Evolutionary conservation across 1,139 yeast genomes (phyloP).

Genomic region (Taphrina confusa): DNA sequence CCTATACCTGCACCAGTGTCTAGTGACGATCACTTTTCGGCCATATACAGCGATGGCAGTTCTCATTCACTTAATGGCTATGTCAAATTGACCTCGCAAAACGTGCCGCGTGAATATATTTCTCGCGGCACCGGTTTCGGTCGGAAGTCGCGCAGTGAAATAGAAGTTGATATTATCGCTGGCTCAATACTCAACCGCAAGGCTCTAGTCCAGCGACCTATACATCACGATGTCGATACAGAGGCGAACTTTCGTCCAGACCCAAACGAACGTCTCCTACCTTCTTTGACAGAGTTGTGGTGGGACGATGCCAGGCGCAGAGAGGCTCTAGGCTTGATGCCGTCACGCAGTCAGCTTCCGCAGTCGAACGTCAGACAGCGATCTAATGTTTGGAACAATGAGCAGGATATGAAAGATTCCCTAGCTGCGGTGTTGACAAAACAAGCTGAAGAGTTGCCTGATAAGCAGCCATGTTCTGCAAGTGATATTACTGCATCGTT

Average conservation of each 20-base stretch:
- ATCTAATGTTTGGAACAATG: constrained; percentile 33
- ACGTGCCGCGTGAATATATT: constrained; percentile 33
- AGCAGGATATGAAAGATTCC: constrained; percentile 13
- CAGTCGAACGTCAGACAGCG: constrained; percentile 26
- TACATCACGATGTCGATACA: constrained; percentile 54
- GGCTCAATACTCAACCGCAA: constrained; percentile 60
- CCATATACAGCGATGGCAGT: constrained; percentile 16
- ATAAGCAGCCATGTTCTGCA: too few relatives aligned
- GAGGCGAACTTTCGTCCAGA: constrained; percentile 45
- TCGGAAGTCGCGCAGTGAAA: constrained; percentile 60
- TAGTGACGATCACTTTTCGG: background rate
- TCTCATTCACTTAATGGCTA: constrained; percentile 24
- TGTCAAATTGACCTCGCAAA: constrained; percentile 15
- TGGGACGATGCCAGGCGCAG: constrained; percentile 64
- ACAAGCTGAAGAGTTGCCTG: background rate
- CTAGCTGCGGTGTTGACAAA: constrained; percentile 8
- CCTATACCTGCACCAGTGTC: constrained; percentile 37
- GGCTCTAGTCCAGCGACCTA: constrained; percentile 51
- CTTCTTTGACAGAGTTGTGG: constrained; percentile 63
- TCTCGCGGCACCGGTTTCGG: constrained; percentile 44
- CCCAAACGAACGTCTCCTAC: constrained; percentile 49
- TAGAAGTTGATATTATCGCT: constrained; percentile 71
- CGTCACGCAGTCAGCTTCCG: constrained; percentile 19
- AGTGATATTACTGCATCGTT: background rate
- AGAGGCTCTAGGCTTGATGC: constrained; percentile 38